phyloP scores from a whole-genome alignment of 2,329 filamentous ascomycete genomes.

The Arthrobotrys sinensis region DNA sequence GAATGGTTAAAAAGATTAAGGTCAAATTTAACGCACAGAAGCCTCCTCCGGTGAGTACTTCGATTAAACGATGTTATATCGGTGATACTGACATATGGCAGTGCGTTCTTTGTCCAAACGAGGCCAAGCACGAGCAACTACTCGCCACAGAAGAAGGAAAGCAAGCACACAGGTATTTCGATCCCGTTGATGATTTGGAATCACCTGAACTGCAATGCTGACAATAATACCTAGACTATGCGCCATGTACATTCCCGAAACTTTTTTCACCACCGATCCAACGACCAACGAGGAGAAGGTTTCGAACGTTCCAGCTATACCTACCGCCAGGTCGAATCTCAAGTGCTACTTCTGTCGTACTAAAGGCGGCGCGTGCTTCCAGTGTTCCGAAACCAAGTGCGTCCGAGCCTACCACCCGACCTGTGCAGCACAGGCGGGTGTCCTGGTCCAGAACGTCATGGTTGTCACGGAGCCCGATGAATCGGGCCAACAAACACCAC shows the following conservation, averaged over 20 bases:
- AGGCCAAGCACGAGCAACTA: slow-evolving; percentile 85
- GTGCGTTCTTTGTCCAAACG: slow-evolving; percentile 93
- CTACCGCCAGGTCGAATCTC: slow-evolving; percentile 88
- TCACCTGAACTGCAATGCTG: neutral
- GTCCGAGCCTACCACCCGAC: slow-evolving; percentile 94
- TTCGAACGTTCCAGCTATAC: slow-evolving; percentile 83
- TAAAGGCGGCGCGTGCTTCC: slow-evolving; percentile 95
- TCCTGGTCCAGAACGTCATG: slow-evolving; percentile 85
- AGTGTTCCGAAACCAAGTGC: slow-evolving; percentile 96
- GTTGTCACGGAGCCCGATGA: slow-evolving; percentile 89
- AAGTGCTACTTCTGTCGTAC: slow-evolving; percentile 92
- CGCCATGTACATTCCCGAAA: slow-evolving; percentile 92
- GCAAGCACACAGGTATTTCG: slow-evolving; percentile 78
- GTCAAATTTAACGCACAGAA: slow-evolving; percentile 74
- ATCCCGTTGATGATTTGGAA: neutral
- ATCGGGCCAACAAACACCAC: slow-evolving; percentile 89
- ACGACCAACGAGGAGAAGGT: slow-evolving; percentile 80
- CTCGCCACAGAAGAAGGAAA: slow-evolving; percentile 88
- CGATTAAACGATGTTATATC: slow-evolving; percentile 60
- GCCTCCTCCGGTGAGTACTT: slow-evolving; percentile 69
- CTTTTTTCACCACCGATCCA: slow-evolving; percentile 79
- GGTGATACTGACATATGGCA: slow-evolving; percentile 45
- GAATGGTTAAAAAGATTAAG: slow-evolving; percentile 70
- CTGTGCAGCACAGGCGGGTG: slow-evolving; percentile 90
- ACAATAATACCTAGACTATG: slow-evolving; percentile 73